A percentile compares a stretch with the other conserved stretches of the same genome.
These are phyloP conservation scores for Aspergillus ostianus DNA, from an alignment of 495 filamentous ascomycete genomes.

Conservation along the genomic window DNA sequence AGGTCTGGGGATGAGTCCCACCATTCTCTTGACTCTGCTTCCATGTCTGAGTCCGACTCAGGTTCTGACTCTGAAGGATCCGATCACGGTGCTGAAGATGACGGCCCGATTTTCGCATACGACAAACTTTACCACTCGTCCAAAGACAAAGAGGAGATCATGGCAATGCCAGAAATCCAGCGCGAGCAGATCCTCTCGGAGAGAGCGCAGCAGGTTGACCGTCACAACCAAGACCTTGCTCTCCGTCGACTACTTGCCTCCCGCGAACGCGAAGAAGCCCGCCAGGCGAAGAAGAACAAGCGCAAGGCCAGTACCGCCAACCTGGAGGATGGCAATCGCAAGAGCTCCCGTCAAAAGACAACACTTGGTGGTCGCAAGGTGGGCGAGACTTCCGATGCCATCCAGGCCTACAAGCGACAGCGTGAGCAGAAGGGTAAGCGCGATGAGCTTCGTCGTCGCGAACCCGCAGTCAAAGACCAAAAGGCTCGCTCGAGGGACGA, in stretches of 20 bases:
- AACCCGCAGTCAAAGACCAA: constrained; percentile 54
- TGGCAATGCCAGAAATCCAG: constrained; percentile 83
- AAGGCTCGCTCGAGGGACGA: constrained; percentile 50
- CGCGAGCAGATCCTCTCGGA: constrained; percentile 88
- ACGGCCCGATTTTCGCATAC: constrained; percentile 74
- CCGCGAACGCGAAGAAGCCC: constrained; percentile 60
- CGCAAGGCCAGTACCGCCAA: constrained; percentile 75
- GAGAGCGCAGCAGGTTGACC: constrained; percentile 77
- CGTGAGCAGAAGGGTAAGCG: constrained; percentile 74
- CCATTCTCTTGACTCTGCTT: constrained; percentile 74
- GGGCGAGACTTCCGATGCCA: constrained; percentile 71
- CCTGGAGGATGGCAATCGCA: constrained; percentile 68
- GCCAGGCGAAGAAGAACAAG: constrained; percentile 66
- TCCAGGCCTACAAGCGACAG: constrained; percentile 80
- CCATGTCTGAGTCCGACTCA: constrained; percentile 88
- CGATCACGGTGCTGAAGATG: constrained; percentile 48
- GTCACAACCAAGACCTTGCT: constrained; percentile 75
- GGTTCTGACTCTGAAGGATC: constrained; percentile 61
- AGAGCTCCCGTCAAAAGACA: constrained; percentile 80
- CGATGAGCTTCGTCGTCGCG: constrained; percentile 70
- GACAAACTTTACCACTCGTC: constrained; percentile 82
- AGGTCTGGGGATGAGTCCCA: constrained; percentile 68
- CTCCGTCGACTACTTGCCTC: constrained; percentile 77
- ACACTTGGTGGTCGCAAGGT: constrained; percentile 74
- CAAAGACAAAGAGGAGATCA: constrained; percentile 77